Conservation (phyloP, 2,329 filamentous ascomycete genomes). For the Microdochium trichocladiopsis region DNA sequence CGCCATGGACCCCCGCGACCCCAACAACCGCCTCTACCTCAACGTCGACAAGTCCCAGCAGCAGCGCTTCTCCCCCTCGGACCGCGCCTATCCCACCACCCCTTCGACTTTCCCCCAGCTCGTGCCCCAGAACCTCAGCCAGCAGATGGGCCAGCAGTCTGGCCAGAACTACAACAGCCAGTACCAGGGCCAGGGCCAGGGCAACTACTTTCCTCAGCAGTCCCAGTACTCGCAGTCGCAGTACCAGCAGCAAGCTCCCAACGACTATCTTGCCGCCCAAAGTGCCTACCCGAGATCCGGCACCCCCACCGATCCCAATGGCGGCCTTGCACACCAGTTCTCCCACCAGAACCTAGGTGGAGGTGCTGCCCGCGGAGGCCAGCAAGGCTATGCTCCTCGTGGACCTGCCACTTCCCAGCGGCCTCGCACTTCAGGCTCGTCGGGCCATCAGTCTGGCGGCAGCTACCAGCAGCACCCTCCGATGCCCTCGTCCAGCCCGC, state of each 20-base stretch:
- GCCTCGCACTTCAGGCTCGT: constrained; percentile 78
- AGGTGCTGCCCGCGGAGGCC: constrained; percentile 46
- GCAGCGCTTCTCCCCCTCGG: constrained; percentile 51
- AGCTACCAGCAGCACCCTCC: constrained; percentile 60
- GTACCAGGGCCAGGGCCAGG: constrained; percentile 34
- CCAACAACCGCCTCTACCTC: constrained; percentile 57
- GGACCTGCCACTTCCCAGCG: constrained; percentile 64
- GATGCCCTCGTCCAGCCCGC: constrained; percentile 51
- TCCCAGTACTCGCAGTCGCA: constrained; percentile 16
- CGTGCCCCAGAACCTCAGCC: constrained; percentile 46
- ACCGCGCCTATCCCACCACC: constrained; percentile 75
- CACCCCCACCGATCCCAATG: constrained; percentile 70
- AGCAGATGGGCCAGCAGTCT: constrained; percentile 32
- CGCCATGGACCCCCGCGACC: constrained; percentile 42
- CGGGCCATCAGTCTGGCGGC: constrained; percentile 50
- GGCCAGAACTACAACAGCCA: constrained; percentile 36
- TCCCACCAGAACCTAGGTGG: constrained; percentile 89
- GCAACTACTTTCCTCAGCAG: constrained; percentile 56
- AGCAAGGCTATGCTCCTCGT: constrained; percentile 62
- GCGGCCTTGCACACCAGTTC: constrained; percentile 89
- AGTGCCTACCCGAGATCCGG: constrained; percentile 38
- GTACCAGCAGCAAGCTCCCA: constrained; percentile 19
- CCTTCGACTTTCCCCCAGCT: constrained; percentile 96
- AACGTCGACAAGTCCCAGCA: constrained; percentile 62
- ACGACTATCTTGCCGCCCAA: constrained; percentile 19